A percentile compares a stretch with the other conserved stretches of the same genome.
Conservation (phyloP, 176 grass and related monocot genomes). For the Rhynchospora pubera region DNA sequence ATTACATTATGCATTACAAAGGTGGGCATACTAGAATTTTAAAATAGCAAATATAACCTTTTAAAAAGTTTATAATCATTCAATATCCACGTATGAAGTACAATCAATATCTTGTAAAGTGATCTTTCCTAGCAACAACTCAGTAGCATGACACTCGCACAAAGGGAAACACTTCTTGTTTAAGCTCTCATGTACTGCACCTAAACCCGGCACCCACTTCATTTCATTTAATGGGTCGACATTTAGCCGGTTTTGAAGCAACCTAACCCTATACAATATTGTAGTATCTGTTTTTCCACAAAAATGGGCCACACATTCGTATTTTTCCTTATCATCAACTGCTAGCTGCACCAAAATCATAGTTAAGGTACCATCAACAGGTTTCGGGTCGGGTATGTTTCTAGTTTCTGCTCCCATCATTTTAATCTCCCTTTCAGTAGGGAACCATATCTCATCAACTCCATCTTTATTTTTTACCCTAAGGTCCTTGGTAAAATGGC, state of each 20-base stretch:
- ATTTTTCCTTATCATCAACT: slow-evolving; percentile 29
- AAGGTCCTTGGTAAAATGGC: slow-evolving; percentile 85
- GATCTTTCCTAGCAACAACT: slow-evolving; percentile 77
- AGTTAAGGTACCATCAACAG: slow-evolving; percentile 69
- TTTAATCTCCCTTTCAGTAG: slow-evolving; percentile 78
- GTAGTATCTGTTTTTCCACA: slow-evolving; percentile 47
- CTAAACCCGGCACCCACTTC: slow-evolving; percentile 70
- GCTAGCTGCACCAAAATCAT: slow-evolving; percentile 71
- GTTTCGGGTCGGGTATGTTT: slow-evolving; percentile 61
- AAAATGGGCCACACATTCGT: slow-evolving; percentile 65
- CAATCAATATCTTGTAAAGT: slow-evolving; percentile 82
- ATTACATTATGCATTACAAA: not conserved
- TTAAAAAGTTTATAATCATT: slow-evolving; percentile 6
- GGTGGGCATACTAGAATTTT: not conserved
- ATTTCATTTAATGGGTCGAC: slow-evolving; percentile 78
- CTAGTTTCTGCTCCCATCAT: slow-evolving; percentile 68
- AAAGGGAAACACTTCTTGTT: slow-evolving; percentile 88
- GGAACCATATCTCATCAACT: slow-evolving; percentile 46
- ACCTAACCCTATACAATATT: slow-evolving; percentile 53
- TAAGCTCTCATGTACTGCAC: slow-evolving; percentile 71
- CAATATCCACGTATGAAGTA: slow-evolving; percentile 58
- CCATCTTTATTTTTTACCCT: slow-evolving; percentile 52
- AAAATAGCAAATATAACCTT: not conserved
- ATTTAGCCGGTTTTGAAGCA: slow-evolving; percentile 87
- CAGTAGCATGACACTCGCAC: slow-evolving; percentile 63